phyloP scores from a whole-genome alignment of 164 flowering plant species.

The Cinnamomum micranthum region DNA sequence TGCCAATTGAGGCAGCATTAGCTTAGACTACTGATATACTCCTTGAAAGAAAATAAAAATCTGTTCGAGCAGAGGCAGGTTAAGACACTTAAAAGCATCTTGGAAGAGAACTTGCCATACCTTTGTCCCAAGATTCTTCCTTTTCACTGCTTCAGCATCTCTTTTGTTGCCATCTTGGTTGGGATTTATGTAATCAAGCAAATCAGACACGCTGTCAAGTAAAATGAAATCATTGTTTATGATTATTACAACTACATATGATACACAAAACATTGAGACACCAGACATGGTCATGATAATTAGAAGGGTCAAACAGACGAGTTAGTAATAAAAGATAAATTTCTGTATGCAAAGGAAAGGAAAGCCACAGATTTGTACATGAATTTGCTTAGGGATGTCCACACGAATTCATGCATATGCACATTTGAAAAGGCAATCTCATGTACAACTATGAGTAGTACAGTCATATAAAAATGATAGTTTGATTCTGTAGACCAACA shows the following conservation, averaged over 20 bases:
- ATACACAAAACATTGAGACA: background rate
- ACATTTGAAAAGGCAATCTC: background rate
- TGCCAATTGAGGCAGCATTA: background rate
- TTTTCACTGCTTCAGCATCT: constrained; percentile 52
- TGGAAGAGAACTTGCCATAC: constrained; percentile 27
- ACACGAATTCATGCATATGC: background rate
- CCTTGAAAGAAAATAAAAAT: background rate
- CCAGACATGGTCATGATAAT: background rate
- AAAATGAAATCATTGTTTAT: constrained; percentile 3
- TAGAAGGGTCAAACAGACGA: background rate
- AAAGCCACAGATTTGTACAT: background rate
- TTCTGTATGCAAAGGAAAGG: background rate
- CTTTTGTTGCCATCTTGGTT: constrained; percentile 57
- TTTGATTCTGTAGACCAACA: background rate
- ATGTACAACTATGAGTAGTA: background rate
- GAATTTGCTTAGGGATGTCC: background rate
- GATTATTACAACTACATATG: no score
- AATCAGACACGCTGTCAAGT: constrained; percentile 87
- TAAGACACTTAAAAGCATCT: background rate
- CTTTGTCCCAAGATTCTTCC: constrained; percentile 57
- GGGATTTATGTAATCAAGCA: constrained; percentile 95
- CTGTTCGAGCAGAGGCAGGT: background rate
- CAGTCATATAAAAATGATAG: background rate
- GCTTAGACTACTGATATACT: background rate
- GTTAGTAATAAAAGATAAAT: background rate